Percentiles rank a stretch among this genome's conserved stretches.
phyloP scores from a whole-genome alignment of 768 basidiomycete genomes.

The Leccinum obscurum region DNA sequence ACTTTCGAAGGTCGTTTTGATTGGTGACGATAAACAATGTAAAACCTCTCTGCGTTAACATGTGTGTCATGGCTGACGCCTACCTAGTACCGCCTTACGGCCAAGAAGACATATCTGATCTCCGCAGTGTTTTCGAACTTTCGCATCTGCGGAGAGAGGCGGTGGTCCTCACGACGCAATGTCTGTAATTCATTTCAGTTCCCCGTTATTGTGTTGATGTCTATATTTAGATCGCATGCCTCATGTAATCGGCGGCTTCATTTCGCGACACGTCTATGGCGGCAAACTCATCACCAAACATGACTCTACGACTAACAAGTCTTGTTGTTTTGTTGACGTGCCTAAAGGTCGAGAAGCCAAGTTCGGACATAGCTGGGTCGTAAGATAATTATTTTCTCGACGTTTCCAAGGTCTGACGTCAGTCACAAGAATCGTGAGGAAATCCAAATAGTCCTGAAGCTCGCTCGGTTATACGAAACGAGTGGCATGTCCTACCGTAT shows the following conservation, averaged over 20 bases:
- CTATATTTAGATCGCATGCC: slow-evolving; percentile 75
- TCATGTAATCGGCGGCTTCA: slow-evolving; percentile 66
- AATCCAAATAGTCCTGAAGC: slow-evolving; percentile 47
- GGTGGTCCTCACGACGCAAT: slow-evolving; percentile 69
- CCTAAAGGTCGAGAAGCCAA: slow-evolving; percentile 33
- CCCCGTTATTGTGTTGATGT: not conserved
- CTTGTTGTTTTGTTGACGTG: slow-evolving; percentile 43
- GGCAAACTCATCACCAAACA: slow-evolving; percentile 58
- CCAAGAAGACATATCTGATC: slow-evolving; percentile 59
- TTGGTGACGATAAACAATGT: slow-evolving; percentile 44
- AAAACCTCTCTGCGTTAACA: not conserved
- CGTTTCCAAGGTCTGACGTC: not conserved
- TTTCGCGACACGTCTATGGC: slow-evolving; percentile 66
- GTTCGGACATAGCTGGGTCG: slow-evolving; percentile 37
- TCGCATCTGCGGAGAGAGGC: slow-evolving; percentile 50
- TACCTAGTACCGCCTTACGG: slow-evolving; percentile 76
- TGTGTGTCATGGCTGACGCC: not conserved
- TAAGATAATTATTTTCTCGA: slow-evolving; percentile 12
- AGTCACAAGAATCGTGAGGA: slow-evolving; percentile 58
- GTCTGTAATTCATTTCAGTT: slow-evolving; percentile 39
- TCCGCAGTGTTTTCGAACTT: slow-evolving; percentile 78
- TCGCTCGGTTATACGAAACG: slow-evolving; percentile 53
- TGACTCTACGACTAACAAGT: slow-evolving; percentile 35
- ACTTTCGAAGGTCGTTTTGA: slow-evolving; percentile 39
- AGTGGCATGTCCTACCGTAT: slow-evolving; percentile 53